These are phyloP conservation scores for Aspergillus cavernicola DNA, from an alignment of 495 filamentous ascomycete species.

Conservation along the genomic window DNA sequence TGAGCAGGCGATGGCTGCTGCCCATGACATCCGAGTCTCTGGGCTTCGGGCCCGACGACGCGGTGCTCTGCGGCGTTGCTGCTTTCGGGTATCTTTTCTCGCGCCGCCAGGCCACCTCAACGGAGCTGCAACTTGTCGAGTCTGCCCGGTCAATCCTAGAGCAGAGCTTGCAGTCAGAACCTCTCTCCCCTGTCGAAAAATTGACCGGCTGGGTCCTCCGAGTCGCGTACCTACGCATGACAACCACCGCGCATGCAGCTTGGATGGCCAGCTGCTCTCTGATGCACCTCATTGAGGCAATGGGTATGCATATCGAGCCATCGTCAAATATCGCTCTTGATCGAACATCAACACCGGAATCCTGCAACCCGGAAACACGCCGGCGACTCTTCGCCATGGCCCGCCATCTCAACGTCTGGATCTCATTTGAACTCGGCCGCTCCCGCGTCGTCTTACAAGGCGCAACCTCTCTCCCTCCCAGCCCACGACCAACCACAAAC, in stretches of 20 bases:
- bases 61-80: conserved; percentile 46
- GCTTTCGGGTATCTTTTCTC: conserved; percentile 49
- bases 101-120: conserved; percentile 22
- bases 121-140: conserved; percentile 38
- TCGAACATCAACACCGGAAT: conserved; percentile 10
- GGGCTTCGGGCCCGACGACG: conserved; percentile 35
- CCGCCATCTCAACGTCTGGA: conserved; percentile 49
- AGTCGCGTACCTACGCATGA: conserved; percentile 49
- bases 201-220: conserved; percentile 53
- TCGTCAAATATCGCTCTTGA: conserved; percentile 19
- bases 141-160: conserved; percentile 44
- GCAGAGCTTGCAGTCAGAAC: conserved; percentile 28
- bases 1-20: conserved; percentile 36
- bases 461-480: conserved; percentile 31
- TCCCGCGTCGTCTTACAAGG: conserved; percentile 45
- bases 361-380: conserved; percentile 35
- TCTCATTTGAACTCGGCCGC: conserved; percentile 51
- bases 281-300: conserved; percentile 54
- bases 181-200: conserved; percentile 33
- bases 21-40: conserved; percentile 12
- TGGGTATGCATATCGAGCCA: conserved; percentile 47
- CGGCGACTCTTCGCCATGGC: conserved; percentile 48
- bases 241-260: conserved; percentile 47
- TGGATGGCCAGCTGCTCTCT: conserved; percentile 55
- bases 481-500: conserved; percentile 16